These are phyloP conservation scores for Apiospora rasikravindrae DNA, from an alignment of 2,329 filamentous ascomycete genomes.

Conservation along the genomic window DNA sequence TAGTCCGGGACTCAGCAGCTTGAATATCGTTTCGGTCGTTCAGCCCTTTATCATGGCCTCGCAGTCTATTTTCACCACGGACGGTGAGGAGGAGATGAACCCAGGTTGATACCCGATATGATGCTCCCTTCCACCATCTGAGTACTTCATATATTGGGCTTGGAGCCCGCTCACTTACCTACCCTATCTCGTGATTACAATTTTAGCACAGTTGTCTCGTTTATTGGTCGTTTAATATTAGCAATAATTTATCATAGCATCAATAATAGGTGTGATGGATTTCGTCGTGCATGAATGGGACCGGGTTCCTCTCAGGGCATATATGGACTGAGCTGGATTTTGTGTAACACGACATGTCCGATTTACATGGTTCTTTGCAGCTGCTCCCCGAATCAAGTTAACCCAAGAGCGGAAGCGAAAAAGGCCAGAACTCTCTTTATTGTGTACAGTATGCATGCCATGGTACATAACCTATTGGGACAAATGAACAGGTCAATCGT, in stretches of 20 bases:
- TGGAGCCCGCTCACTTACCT: background rate
- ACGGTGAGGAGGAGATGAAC: background rate
- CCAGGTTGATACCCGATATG: background rate
- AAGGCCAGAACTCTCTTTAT: background rate
- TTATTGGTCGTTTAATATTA: background rate
- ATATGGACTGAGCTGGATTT: slow-evolving; percentile 6
- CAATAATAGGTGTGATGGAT: slow-evolving; percentile 14
- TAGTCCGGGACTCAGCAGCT: background rate
- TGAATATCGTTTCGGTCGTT: background rate
- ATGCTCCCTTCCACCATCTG: background rate
- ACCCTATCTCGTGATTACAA: background rate
- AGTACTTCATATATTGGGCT: background rate
- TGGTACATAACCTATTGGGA: background rate
- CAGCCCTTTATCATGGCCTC: background rate
- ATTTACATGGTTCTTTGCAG: slow-evolving; percentile 13
- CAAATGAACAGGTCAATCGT: background rate
- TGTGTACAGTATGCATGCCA: too few species aligned
- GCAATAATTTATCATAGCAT: slow-evolving; percentile 9
- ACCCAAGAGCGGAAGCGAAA: background rate
- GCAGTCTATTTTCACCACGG: background rate
- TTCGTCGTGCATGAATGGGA: background rate
- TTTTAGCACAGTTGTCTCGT: background rate
- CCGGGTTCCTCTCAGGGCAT: slow-evolving; percentile 6
- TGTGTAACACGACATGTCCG: slow-evolving; percentile 13
- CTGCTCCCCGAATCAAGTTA: background rate